Evolutionary conservation across 345 rosid genomes (phyloP).

Genomic region (Gossypium stocksii): DNA sequence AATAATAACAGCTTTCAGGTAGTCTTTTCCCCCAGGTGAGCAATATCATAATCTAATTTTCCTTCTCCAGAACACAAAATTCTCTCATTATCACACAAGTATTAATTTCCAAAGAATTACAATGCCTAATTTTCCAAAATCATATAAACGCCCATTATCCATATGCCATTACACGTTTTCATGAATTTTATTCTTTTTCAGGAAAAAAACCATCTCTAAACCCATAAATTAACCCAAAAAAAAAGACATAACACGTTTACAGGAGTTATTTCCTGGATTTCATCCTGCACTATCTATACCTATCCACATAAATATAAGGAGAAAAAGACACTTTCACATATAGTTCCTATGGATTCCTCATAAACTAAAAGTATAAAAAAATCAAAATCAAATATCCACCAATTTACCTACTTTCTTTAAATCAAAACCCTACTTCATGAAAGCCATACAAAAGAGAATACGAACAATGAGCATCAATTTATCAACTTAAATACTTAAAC

Average conservation of each 20-base stretch:
- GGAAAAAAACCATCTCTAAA: constrained; percentile 1
- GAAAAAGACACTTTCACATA: background rate
- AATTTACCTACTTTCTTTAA: background rate
- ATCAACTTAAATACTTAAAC: background rate
- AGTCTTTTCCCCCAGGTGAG: background rate
- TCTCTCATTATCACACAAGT: background rate
- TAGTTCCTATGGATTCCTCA: background rate
- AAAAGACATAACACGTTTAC: background rate
- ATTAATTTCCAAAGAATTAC: background rate
- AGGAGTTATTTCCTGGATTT: background rate
- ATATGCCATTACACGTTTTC: background rate
- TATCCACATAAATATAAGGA: background rate
- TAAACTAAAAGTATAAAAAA: background rate
- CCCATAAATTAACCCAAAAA: background rate
- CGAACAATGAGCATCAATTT: background rate
- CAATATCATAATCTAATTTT: background rate
- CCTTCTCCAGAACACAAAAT: background rate
- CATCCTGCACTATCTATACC: background rate
- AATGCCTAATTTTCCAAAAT: background rate
- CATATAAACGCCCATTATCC: background rate
- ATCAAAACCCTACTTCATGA: constrained; percentile 2
- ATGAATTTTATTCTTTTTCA: background rate
- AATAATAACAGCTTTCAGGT: background rate
- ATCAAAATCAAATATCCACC: background rate
- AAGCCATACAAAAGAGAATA: background rate